A percentile compares a stretch with the other conserved stretches of the same genome.
phyloP scores from a whole-genome alignment of 225 moss, liverwort and hornwort species.

The Lunularia cruciata region DNA sequence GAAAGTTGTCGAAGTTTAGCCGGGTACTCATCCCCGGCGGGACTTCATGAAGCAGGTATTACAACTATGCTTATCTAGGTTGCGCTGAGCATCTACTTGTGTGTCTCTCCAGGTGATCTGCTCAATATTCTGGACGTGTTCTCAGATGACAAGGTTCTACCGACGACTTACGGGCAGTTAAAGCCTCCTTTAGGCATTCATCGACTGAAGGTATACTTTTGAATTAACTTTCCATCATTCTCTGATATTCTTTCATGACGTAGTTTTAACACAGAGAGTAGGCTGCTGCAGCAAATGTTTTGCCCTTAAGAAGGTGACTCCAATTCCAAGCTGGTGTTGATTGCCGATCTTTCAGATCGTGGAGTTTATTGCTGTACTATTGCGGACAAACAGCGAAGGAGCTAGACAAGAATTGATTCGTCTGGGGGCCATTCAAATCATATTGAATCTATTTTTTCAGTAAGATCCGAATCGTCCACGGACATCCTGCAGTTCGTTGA shows the following conservation, averaged over 20 bases:
- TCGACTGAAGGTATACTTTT: conserved; percentile 69
- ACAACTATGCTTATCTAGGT: no score
- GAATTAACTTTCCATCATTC: no score
- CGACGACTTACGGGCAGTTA: conserved; percentile 88
- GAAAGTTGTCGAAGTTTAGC: no score
- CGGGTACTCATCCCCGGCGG: no score
- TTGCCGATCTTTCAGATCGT: conserved; percentile 63
- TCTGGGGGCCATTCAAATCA: conserved; percentile 80
- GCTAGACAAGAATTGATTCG: conserved; percentile 85
- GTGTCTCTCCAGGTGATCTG: conserved; percentile 70
- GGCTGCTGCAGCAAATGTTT: no score
- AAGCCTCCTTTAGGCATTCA: conserved; percentile 91
- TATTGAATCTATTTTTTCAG: conserved; percentile 88
- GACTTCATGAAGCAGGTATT: no score
- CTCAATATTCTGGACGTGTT: conserved; percentile 88
- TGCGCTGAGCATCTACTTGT: not conserved
- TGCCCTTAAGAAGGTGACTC: not conserved
- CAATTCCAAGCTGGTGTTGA: conserved; percentile 1
- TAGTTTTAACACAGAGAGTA: no score
- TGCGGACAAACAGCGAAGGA: conserved; percentile 94
- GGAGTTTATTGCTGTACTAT: conserved; percentile 96
- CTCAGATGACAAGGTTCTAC: conserved; percentile 72
- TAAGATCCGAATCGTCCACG: conserved; percentile 34
- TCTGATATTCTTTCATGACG: no score
- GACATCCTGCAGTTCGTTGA: no score